A percentile compares a stretch with the other conserved stretches of the same genome.
Conservation (phyloP, 2,329 filamentous ascomycete genomes). For the Fusarium hainanense region DNA sequence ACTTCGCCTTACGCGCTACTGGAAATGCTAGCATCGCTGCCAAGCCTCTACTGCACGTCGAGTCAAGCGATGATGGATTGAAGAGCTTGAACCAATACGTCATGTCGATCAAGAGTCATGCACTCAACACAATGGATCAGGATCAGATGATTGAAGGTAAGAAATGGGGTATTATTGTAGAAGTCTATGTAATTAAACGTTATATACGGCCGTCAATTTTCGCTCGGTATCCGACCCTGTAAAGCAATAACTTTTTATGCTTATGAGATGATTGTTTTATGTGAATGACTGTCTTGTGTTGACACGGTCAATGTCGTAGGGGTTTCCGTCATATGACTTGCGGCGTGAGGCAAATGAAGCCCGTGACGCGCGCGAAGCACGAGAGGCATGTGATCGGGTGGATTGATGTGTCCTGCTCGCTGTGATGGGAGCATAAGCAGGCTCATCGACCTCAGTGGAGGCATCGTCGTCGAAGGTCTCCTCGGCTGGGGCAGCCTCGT, state of each 20-base stretch:
- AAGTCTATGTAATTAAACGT: slow-evolving; percentile 30
- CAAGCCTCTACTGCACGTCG: not conserved
- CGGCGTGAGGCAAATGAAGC: slow-evolving; percentile 26
- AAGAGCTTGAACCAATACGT: not conserved
- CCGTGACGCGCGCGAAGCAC: slow-evolving; percentile 14
- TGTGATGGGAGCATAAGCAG: slow-evolving; percentile 30
- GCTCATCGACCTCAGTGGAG: slow-evolving; percentile 34
- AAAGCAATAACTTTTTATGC: slow-evolving; percentile 19
- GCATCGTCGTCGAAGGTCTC: slow-evolving; percentile 31
- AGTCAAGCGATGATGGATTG: not conserved
- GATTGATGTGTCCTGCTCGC: slow-evolving; percentile 18
- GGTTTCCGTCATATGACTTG: slow-evolving; percentile 34
- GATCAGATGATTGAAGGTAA: too few species aligned
- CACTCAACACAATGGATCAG: not conserved
- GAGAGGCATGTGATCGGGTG: slow-evolving; percentile 23
- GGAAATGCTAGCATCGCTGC: not conserved
- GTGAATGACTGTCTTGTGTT: slow-evolving; percentile 37
- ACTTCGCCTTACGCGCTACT: not conserved
- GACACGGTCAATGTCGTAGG: slow-evolving; percentile 36
- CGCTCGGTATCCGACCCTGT: slow-evolving; percentile 3
- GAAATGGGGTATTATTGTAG: slow-evolving; percentile 11
- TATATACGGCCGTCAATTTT: slow-evolving; percentile 13
- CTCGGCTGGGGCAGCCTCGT: slow-evolving; percentile 7
- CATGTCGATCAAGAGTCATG: not conserved
- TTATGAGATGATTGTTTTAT: slow-evolving; percentile 10